These are phyloP conservation scores for Aquilaria yunnanensis DNA, from an alignment of 345 rosid genomes.

Conservation along the genomic window DNA sequence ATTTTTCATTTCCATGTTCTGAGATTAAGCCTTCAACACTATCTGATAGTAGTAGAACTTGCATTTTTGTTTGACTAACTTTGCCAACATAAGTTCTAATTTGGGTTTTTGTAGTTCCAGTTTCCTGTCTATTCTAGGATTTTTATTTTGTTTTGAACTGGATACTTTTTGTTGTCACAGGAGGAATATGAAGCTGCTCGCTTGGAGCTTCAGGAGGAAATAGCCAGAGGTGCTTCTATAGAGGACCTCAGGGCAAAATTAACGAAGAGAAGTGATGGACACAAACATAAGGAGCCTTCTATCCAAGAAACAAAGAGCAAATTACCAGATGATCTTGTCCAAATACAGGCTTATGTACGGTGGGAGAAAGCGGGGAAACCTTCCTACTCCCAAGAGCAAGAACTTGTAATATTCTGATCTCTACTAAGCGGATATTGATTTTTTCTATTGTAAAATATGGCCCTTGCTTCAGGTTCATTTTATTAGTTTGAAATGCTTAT, in stretches of 20 bases:
- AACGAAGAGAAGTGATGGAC: slow-evolving; percentile 40
- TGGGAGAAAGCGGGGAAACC: slow-evolving; percentile 88
- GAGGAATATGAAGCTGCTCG: slow-evolving; percentile 96
- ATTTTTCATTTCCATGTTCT: no score
- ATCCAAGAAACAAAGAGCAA: slow-evolving; percentile 22
- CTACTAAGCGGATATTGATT: slow-evolving; percentile 9
- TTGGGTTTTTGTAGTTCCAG: not conserved
- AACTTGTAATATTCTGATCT: slow-evolving; percentile 33
- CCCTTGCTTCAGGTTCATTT: no score
- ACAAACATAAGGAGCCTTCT: slow-evolving; percentile 35
- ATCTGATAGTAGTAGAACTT: no score
- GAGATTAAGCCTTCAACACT: no score
- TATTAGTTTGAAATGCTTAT: not conserved
- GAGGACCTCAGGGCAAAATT: slow-evolving; percentile 69
- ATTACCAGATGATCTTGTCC: slow-evolving; percentile 59
- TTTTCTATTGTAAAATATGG: not conserved
- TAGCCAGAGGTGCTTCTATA: slow-evolving; percentile 67
- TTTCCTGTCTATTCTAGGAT: not conserved
- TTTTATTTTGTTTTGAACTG: not conserved
- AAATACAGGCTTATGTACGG: slow-evolving; percentile 55
- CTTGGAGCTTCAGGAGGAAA: slow-evolving; percentile 74
- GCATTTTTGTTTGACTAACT: no score
- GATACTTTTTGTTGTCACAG: slow-evolving; percentile 27
- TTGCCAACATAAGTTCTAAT: not conserved
- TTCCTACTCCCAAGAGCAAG: slow-evolving; percentile 45